Conservation (phyloP, 139 green algal genomes). For the Chlorella ohadii region DNA sequence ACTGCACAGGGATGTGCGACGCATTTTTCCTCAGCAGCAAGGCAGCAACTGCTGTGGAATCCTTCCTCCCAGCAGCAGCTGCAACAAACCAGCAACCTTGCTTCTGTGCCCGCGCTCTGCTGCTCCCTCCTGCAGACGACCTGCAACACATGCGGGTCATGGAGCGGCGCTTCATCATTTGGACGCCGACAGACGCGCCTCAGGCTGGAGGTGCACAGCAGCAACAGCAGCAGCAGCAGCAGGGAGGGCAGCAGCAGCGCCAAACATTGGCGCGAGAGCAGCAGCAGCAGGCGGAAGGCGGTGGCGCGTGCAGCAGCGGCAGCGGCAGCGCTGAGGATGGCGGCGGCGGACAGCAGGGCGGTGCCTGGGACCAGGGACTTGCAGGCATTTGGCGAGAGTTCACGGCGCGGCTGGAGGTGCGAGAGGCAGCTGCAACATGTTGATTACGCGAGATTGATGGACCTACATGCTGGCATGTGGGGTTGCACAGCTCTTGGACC, state of each 20-base stretch:
- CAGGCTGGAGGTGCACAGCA: not conserved
- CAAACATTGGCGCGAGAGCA: not conserved
- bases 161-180: constrained; percentile 46
- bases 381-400: constrained; percentile 26
- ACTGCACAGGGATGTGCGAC: too few relatives aligned
- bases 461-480: not conserved
- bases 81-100: too few relatives aligned
- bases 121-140: constrained; percentile 27
- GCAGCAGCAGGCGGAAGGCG: not conserved
- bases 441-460: too few relatives aligned
- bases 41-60: too few relatives aligned
- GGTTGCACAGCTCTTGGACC: too few relatives aligned
- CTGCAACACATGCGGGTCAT: constrained; percentile 32
- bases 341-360: not conserved
- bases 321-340: not conserved
- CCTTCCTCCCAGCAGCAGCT: too few relatives aligned
- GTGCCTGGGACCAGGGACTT: constrained; percentile 22
- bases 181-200: not conserved
- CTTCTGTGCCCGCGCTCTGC: too few relatives aligned
- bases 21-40: too few relatives aligned
- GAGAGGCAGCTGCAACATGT: not conserved
- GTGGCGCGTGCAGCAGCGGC: not conserved
- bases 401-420: not conserved
- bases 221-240: not conserved
- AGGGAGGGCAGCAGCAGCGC: not conserved